Evolutionary conservation across 2,329 filamentous ascomycete genomes (phyloP).

Genomic region (Graphiopsis chlorocephala): DNA sequence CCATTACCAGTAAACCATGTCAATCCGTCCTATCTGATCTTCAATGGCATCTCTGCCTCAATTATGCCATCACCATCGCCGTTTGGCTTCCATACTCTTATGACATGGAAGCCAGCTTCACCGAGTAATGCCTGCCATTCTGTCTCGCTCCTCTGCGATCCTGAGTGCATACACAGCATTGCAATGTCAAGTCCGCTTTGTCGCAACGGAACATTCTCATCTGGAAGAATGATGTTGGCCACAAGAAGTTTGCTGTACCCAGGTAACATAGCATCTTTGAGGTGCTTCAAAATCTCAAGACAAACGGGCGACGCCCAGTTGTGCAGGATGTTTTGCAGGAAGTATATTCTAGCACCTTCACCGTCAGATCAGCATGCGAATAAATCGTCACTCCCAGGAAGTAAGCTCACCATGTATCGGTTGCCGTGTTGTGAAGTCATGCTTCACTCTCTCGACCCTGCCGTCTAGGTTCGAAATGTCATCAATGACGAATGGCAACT

Average conservation of each 20-base stretch:
- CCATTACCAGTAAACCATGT: neutral
- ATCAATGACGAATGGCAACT: neutral
- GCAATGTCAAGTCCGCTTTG: conserved; percentile 15
- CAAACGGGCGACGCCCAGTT: neutral
- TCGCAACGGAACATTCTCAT: conserved; percentile 17
- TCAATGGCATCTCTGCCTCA: neutral
- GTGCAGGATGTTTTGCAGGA: neutral
- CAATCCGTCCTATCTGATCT: neutral
- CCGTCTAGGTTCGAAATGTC: neutral
- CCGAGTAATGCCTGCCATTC: neutral
- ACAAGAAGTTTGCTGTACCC: conserved; percentile 18
- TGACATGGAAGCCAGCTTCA: neutral
- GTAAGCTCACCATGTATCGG: neutral
- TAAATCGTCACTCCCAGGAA: neutral
- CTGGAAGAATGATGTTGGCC: conserved; percentile 27
- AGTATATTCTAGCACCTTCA: neutral
- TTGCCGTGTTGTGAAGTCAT: neutral
- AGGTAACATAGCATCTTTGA: neutral
- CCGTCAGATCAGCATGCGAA: neutral
- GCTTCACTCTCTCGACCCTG: neutral
- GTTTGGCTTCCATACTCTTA: neutral
- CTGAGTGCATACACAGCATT: conserved; percentile 15
- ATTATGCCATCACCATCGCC: neutral
- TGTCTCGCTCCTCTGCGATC: conserved; percentile 7
- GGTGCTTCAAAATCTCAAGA: neutral